Percentiles rank a stretch among this genome's conserved stretches.
These are phyloP conservation scores for Nannizziopsis arthrosporioides DNA, from an alignment of 2,329 filamentous ascomycete genomes.

Conservation along the genomic window DNA sequence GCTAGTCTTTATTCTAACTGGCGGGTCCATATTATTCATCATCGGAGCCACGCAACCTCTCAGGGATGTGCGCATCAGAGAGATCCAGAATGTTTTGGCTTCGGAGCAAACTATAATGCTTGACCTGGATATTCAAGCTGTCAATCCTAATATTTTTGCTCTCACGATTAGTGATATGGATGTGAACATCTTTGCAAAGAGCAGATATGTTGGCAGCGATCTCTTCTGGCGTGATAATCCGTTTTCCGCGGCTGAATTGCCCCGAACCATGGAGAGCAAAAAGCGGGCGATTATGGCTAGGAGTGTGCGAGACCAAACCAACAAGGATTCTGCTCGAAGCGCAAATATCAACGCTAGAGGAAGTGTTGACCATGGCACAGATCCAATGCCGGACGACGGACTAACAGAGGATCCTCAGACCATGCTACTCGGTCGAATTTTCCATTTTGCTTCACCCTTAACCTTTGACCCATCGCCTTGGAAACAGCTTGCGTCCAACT, in stretches of 20 bases:
- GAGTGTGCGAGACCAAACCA: not conserved
- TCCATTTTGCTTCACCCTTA: conserved; percentile 74
- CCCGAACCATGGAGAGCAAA: conserved; percentile 21
- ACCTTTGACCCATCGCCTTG: conserved; percentile 85
- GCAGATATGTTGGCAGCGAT: conserved; percentile 64
- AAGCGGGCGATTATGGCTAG: conserved; percentile 25
- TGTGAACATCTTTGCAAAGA: conserved; percentile 88
- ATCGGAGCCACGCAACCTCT: conserved; percentile 85
- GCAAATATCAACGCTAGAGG: conserved; percentile 16
- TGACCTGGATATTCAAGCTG: conserved; percentile 72
- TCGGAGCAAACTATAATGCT: conserved; percentile 94
- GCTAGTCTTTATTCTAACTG: conserved; percentile 67
- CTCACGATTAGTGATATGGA: conserved; percentile 79
- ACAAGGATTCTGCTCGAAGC: not conserved
- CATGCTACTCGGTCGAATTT: conserved; percentile 82
- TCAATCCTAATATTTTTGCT: conserved; percentile 87
- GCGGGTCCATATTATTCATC: conserved; percentile 78
- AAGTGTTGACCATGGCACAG: conserved; percentile 45
- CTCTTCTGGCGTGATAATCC: conserved; percentile 30
- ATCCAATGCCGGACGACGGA: conserved; percentile 47
- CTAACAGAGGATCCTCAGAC: conserved; percentile 57
- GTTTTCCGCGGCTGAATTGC: conserved; percentile 18
- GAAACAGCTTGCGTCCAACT: conserved; percentile 57
- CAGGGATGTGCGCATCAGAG: conserved; percentile 61
- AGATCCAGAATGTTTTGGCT: conserved; percentile 79